Evolutionary conservation across 768 basidiomycete species (phyloP).

Genomic region (Mycena rebaudengoi): DNA sequence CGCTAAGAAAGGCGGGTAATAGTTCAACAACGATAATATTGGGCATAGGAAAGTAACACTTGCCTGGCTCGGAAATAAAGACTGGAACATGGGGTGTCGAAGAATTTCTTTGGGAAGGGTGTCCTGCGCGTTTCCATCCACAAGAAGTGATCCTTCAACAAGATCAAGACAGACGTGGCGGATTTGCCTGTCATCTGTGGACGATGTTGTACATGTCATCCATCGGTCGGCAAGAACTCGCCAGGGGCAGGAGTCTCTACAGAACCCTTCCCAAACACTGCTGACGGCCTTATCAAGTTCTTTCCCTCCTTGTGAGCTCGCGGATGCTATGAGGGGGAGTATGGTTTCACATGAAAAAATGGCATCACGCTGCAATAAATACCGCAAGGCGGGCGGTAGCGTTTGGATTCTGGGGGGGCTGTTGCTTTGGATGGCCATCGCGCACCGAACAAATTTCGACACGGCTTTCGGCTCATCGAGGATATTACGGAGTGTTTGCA

Average conservation of each 20-base stretch:
- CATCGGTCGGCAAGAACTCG: conserved; percentile 39
- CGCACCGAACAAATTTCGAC: conserved; percentile 40
- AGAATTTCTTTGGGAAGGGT: conserved; percentile 45
- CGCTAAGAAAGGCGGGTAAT: neutral
- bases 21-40: neutral
- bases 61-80: conserved; percentile 7
- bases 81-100: conserved; percentile 35
- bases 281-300: no score
- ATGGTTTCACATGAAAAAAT: neutral
- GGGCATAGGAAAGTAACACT: no score
- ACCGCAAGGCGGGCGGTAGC: conserved; percentile 5
- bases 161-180: conserved; percentile 52
- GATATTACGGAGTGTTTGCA: conserved; percentile 6
- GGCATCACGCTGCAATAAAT: neutral
- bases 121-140: conserved; percentile 50
- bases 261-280: no score
- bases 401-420: neutral
- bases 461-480: conserved; percentile 36
- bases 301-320: neutral
- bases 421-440: conserved; percentile 33
- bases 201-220: conserved; percentile 34
- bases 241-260: no score
- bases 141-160: conserved; percentile 48
- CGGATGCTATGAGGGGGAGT: neutral
- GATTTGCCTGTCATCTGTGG: conserved; percentile 10